Conservation (phyloP, 1,284 basidiomycete genomes). For the Quambalaria eucalypti region DNA sequence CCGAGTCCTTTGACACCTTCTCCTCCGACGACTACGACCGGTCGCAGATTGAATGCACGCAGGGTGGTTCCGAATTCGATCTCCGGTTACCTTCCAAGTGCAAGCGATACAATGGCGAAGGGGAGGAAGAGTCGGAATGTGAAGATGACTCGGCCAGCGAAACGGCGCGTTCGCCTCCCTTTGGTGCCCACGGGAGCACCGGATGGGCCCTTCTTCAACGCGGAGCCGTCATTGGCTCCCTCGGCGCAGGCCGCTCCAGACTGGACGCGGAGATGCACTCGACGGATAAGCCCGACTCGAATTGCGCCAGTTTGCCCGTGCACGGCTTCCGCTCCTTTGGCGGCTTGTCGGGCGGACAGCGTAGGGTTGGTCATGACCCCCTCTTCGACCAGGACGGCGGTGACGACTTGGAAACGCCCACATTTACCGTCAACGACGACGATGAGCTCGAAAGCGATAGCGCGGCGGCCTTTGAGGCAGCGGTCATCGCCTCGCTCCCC, state of each 20-base stretch:
- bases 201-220: slow-evolving; percentile 34
- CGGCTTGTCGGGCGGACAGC: slow-evolving; percentile 8
- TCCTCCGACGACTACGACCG: slow-evolving; percentile 29
- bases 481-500: slow-evolving; percentile 10
- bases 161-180: background rate
- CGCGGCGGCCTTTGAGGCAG: slow-evolving; percentile 4
- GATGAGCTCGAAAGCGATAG: background rate
- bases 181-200: background rate
- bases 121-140: slow-evolving; percentile 9
- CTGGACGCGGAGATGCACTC: too few relatives aligned
- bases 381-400: background rate
- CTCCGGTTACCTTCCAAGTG: slow-evolving; percentile 26
- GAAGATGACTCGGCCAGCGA: slow-evolving; percentile 2
- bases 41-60: slow-evolving; percentile 31
- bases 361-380: background rate
- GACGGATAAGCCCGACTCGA: background rate
- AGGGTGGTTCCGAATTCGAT: slow-evolving; percentile 27
- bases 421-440: background rate
- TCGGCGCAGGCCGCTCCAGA: slow-evolving; percentile 3
- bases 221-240: slow-evolving; percentile 15
- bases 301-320: slow-evolving; percentile 17
- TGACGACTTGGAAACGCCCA: background rate
- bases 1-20: slow-evolving; percentile 23
- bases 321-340: slow-evolving; percentile 37
- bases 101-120: slow-evolving; percentile 9